These are phyloP conservation scores for Chimonanthus salicifolius DNA, from an alignment of 164 flowering plant genomes.

Conservation along the genomic window DNA sequence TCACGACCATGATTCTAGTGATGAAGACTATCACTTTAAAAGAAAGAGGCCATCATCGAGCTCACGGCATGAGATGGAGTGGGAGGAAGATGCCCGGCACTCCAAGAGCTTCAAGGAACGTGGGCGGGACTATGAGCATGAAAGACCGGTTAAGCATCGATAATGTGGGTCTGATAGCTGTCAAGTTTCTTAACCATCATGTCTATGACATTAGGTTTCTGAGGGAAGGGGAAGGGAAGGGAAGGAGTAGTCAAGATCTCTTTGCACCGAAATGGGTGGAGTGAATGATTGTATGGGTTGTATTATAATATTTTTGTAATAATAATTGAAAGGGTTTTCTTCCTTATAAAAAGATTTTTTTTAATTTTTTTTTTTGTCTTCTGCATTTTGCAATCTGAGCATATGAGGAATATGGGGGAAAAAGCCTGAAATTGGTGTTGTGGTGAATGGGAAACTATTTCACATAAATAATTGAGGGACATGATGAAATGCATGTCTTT, in stretches of 20 bases:
- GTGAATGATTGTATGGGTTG: not conserved
- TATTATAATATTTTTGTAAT: too few relatives aligned
- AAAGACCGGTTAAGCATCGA: conserved; percentile 6
- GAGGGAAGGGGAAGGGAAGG: not conserved
- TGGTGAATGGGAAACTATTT: too few relatives aligned
- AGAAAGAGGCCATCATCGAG: conserved; percentile 42
- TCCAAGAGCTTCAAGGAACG: conserved; percentile 43
- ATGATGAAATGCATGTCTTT: too few relatives aligned
- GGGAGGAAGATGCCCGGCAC: conserved; percentile 40
- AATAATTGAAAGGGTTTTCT: too few relatives aligned
- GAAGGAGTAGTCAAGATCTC: not conserved
- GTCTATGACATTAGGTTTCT: not conserved
- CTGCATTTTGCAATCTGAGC: not conserved
- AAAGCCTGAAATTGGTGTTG: too few relatives aligned
- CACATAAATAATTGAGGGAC: too few relatives aligned
- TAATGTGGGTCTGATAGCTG: not conserved
- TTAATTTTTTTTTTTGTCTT: not conserved
- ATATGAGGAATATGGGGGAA: too few relatives aligned
- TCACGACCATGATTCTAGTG: conserved; percentile 60
- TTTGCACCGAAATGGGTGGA: not conserved
- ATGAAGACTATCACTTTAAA: conserved; percentile 82
- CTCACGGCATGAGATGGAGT: conserved; percentile 49
- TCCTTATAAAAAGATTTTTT: too few relatives aligned
- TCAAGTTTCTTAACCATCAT: not conserved
- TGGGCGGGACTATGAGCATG: conserved; percentile 28